A percentile compares a stretch with the other conserved stretches of the same genome.
Conservation (phyloP, 2,329 filamentous ascomycete species). For the Pestalotiopsis sp. region DNA sequence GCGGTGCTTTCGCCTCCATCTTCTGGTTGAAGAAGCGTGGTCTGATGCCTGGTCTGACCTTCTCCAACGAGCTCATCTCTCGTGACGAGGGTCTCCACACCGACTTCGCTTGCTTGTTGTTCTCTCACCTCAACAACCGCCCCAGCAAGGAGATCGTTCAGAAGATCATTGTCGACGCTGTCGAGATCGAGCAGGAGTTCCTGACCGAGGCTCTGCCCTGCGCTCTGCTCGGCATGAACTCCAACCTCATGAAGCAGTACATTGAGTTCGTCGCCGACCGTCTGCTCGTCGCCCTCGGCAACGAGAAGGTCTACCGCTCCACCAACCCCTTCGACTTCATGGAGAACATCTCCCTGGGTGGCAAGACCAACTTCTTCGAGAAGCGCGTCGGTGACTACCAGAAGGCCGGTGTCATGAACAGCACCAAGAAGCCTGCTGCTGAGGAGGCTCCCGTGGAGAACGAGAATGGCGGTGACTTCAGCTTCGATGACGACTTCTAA, state of each 20-base stretch:
- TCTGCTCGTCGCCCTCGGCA: constrained; percentile 88
- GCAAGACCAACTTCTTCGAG: constrained; percentile 99
- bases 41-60: constrained; percentile 96
- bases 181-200: constrained; percentile 96
- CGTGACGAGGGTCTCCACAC: constrained; percentile 99
- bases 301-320: constrained; percentile 89
- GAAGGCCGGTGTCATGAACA: constrained; percentile 98
- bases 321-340: constrained; percentile 99
- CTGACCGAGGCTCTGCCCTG: constrained; percentile 92
- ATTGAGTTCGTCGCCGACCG: constrained; percentile 99
- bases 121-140: constrained; percentile 95
- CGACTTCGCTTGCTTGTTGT: constrained; percentile 96
- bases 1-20: constrained; percentile 95
- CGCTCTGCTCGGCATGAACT: constrained; percentile 95
- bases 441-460: constrained; percentile 50
- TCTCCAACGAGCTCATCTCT: constrained; percentile 99
- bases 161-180: constrained; percentile 92
- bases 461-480: constrained; percentile 77
- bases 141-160: constrained; percentile 80
- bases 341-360: constrained; percentile 98
- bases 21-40: constrained; percentile 99
- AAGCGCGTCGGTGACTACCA: constrained; percentile 99
- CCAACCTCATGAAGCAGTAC: constrained; percentile 98
- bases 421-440: constrained; percentile 70
- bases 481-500: constrained; percentile 97